Conservation (phyloP, 176 grass and related monocot species). For the Pontederia crassipes region DNA sequence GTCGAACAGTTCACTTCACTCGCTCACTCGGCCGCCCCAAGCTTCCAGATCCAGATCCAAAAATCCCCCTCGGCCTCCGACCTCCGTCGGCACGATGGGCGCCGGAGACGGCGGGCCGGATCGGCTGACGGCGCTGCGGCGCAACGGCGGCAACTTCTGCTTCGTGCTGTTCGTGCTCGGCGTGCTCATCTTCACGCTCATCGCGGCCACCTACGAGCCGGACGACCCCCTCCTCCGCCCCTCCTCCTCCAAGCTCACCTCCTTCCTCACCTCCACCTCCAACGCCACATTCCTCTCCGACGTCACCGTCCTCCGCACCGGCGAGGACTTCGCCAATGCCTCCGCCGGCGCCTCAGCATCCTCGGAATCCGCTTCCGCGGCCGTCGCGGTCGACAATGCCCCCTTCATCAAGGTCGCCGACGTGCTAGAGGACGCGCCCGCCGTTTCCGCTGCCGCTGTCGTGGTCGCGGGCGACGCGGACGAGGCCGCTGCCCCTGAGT, state of each 20-base stretch:
- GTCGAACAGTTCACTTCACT: background rate
- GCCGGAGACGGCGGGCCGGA: background rate
- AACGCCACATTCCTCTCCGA: conserved; percentile 66
- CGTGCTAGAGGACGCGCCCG: conserved; percentile 21
- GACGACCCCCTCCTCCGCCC: conserved; percentile 82
- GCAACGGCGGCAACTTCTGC: conserved; percentile 58
- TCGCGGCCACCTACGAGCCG: conserved; percentile 74
- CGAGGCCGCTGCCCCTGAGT: conserved; percentile 13
- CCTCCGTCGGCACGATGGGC: background rate
- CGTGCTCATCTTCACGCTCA: conserved; percentile 81
- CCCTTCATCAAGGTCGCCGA: conserved; percentile 69
- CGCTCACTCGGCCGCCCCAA: background rate
- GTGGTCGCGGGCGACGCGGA: conserved; percentile 5
- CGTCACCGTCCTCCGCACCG: conserved; percentile 75
- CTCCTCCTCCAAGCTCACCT: conserved; percentile 61
- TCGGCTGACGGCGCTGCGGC: conserved; percentile 3
- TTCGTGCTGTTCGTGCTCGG: conserved; percentile 84
- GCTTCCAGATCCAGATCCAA: background rate
- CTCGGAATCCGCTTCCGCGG: background rate
- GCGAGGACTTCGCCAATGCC: conserved; percentile 57
- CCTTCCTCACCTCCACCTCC: conserved; percentile 79
- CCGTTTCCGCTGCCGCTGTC: conserved; percentile 24
- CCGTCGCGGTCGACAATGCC: conserved; percentile 12
- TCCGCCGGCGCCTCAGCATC: background rate
- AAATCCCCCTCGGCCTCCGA: background rate